Evolutionary conservation across 2,329 filamentous ascomycete species (phyloP).

Genomic region (Phialocephala subalpina): DNA sequence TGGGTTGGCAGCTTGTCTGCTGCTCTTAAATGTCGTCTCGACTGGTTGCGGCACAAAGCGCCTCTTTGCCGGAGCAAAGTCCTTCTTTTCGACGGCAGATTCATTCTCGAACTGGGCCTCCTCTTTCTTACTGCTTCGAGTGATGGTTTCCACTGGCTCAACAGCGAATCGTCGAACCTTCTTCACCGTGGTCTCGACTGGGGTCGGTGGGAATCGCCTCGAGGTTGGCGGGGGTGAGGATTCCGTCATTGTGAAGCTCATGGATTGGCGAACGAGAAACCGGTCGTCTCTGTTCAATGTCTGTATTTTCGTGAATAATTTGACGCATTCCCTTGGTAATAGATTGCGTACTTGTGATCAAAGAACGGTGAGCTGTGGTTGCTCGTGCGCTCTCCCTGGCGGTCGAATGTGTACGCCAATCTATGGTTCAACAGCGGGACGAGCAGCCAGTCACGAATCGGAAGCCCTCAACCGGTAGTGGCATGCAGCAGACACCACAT

Average conservation of each 20-base stretch:
- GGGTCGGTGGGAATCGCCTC: slow-evolving; percentile 44
- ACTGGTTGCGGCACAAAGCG: slow-evolving; percentile 75
- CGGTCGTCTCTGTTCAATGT: slow-evolving; percentile 21
- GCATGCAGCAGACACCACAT: slow-evolving; percentile 20
- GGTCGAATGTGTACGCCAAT: background rate
- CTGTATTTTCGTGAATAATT: slow-evolving; percentile 29
- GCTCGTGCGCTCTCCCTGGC: slow-evolving; percentile 19
- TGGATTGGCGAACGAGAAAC: slow-evolving; percentile 23
- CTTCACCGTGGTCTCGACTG: slow-evolving; percentile 45
- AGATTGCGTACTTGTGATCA: slow-evolving; percentile 29
- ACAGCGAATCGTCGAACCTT: slow-evolving; percentile 48
- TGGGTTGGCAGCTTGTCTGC: slow-evolving; percentile 47
- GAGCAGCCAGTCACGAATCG: too few species aligned
- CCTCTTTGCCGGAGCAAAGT: slow-evolving; percentile 52
- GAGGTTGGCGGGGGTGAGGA: slow-evolving; percentile 38
- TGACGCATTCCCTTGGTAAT: slow-evolving; percentile 26
- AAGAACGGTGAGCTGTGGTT: slow-evolving; percentile 28
- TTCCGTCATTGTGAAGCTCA: slow-evolving; percentile 37
- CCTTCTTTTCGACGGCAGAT: slow-evolving; percentile 38
- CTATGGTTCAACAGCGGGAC: slow-evolving; percentile 4
- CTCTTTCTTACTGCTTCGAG: slow-evolving; percentile 48
- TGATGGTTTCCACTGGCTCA: slow-evolving; percentile 52
- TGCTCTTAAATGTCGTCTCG: slow-evolving; percentile 73
- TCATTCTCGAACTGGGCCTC: slow-evolving; percentile 31
- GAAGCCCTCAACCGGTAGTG: slow-evolving; percentile 8